Evolutionary conservation across 2,329 filamentous ascomycete genomes (phyloP).

Genomic region (Aspergillus hiratsukae): DNA sequence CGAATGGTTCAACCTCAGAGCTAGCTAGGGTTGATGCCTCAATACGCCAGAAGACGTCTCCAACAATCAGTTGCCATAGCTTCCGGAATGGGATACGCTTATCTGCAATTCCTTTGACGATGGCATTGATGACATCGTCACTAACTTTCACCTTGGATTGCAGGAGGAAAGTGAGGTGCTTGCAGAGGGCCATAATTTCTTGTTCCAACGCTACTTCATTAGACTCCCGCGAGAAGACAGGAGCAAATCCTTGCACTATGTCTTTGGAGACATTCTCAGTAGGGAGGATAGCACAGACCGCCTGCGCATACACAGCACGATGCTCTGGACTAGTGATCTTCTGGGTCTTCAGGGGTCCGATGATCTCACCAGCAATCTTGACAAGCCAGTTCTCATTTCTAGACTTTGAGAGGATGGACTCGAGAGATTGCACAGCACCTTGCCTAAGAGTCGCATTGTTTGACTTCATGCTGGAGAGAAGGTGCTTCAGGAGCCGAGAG

Average conservation of each 20-base stretch:
- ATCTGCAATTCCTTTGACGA: conserved; percentile 77
- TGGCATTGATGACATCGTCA: conserved; percentile 63
- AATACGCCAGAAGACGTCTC: conserved; percentile 63
- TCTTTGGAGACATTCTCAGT: conserved; percentile 61
- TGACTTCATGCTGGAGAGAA: conserved; percentile 88
- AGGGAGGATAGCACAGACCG: conserved; percentile 63
- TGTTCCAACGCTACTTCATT: conserved; percentile 78
- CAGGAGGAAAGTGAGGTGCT: conserved; percentile 61
- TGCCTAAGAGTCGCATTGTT: conserved; percentile 73
- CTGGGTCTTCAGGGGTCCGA: conserved; percentile 72
- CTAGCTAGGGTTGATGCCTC: conserved; percentile 45
- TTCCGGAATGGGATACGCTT: conserved; percentile 76
- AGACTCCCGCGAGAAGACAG: conserved; percentile 74
- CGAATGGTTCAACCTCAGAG: conserved; percentile 44
- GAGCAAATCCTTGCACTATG: conserved; percentile 61
- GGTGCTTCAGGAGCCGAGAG: conserved; percentile 72
- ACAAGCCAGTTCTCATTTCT: conserved; percentile 56
- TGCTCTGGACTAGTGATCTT: conserved; percentile 85
- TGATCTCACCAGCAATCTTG: conserved; percentile 71
- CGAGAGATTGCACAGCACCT: conserved; percentile 72
- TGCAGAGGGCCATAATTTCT: conserved; percentile 67
- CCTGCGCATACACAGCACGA: conserved; percentile 74
- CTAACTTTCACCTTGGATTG: conserved; percentile 58
- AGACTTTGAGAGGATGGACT: conserved; percentile 61
- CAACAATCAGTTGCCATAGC: conserved; percentile 73